phyloP scores from a whole-genome alignment of 768 basidiomycete species.

The Suillus luteus region DNA sequence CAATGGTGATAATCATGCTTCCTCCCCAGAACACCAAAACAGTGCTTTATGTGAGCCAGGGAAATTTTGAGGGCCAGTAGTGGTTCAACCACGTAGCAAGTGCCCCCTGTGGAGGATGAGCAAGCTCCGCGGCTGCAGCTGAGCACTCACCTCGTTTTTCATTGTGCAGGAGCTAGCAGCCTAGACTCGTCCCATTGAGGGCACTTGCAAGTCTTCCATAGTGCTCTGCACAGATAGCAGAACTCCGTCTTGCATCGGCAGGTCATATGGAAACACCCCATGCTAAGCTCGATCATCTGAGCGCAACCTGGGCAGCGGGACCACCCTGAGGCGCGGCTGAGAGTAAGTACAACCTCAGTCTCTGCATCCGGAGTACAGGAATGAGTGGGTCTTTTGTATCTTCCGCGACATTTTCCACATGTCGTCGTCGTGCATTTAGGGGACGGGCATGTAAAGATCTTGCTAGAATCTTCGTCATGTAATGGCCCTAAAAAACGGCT shows the following conservation, averaged over 20 bases:
- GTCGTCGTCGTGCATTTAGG: slow-evolving; percentile 24
- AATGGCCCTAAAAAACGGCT: slow-evolving; percentile 39
- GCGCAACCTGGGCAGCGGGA: slow-evolving; percentile 42
- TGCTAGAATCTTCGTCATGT: slow-evolving; percentile 25
- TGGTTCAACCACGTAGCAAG: background rate
- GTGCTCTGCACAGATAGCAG: slow-evolving; percentile 49
- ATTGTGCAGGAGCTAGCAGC: slow-evolving; percentile 38
- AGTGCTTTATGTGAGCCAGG: background rate
- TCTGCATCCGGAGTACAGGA: slow-evolving; percentile 29
- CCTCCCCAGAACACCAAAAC: background rate
- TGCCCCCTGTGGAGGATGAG: slow-evolving; percentile 25
- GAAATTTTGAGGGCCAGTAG: background rate
- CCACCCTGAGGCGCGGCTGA: slow-evolving; percentile 35
- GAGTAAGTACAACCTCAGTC: slow-evolving; percentile 27
- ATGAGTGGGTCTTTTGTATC: slow-evolving; percentile 27
- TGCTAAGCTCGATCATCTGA: slow-evolving; percentile 39
- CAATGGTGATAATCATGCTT: background rate
- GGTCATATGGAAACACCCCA: slow-evolving; percentile 44
- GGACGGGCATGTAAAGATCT: slow-evolving; percentile 25
- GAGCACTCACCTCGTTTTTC: slow-evolving; percentile 42
- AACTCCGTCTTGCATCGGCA: slow-evolving; percentile 42
- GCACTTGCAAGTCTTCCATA: slow-evolving; percentile 68
- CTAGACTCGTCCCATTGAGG: slow-evolving; percentile 63
- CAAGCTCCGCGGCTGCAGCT: slow-evolving; percentile 34
- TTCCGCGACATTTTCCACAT: slow-evolving; percentile 29